Evolutionary conservation across 2,329 filamentous ascomycete genomes (phyloP), one percentile per base, ranked within the genome.

Genomic region (Escovopsis sp.): DNA sequence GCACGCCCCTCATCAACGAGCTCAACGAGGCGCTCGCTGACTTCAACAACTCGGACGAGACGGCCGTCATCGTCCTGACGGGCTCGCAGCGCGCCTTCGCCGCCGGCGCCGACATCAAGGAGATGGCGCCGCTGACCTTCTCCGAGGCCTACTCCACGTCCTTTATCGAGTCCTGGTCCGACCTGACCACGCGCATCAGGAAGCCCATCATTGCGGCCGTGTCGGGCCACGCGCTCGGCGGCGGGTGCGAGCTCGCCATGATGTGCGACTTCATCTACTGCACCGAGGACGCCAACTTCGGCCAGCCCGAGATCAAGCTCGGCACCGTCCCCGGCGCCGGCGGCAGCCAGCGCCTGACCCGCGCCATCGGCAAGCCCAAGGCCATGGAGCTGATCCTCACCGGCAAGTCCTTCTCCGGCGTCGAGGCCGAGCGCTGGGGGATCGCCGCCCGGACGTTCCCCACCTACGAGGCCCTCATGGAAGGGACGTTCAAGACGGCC

Each of bases 201-300:
- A 96, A 93, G 62, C 91, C 91, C 42, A 78, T 96, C 56, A 88
- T 98, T 51, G 85, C 85, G 12, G 91, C 91, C 23, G 88, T 98
- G 3, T 91, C 91, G 9, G 91, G 91, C 15, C 88, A 95, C 58
- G 91, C 91, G 3, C 75, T 98, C 1, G 91, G 91, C 26, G 91
- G 91, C 42, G 91, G 91, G 38, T 98, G 91, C 60, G 91, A 98
- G 68, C 75, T 98, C 12, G 88, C 91, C 40, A 83, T 98, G 72
- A 98, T 96, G 91, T 86, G 83, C 57, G 91, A 98, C 60, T 81
- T 96, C 51, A 66, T 98, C 46, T 96, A 96, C 70, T 91, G 85
- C 66, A 88, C 84, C 2, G 72, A 80, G 40, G 76, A 65, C 12
- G 89, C 91, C 50, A 93, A 85, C 54, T 95, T 98, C 59, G 91